A percentile compares a stretch with the other conserved stretches of the same genome.
Evolutionary conservation across 345 rosid genomes (phyloP).

Genomic region (Psidium guajava): DNA sequence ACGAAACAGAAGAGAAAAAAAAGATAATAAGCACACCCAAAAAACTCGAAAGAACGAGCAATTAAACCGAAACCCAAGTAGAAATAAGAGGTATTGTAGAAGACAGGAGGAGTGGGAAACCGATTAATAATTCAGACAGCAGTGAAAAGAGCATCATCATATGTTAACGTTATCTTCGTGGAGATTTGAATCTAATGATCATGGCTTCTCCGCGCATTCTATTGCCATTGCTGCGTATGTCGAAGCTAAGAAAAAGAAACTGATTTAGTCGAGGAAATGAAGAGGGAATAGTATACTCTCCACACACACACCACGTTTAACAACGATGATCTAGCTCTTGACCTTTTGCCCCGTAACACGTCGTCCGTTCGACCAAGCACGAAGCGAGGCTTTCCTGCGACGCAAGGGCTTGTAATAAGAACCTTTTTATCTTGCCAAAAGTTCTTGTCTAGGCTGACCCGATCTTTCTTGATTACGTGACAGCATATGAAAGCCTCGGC

Average conservation of each 20-base stretch:
- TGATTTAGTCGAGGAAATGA: not conserved
- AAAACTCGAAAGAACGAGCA: no score
- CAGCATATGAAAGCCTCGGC: not conserved
- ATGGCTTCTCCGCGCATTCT: not conserved
- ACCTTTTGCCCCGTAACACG: not conserved
- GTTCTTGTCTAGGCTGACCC: not conserved
- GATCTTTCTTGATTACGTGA: not conserved
- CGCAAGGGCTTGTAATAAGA: not conserved
- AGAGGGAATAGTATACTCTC: not conserved
- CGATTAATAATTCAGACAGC: no score
- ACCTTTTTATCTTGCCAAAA: not conserved
- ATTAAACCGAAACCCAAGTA: no score
- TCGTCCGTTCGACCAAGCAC: not conserved
- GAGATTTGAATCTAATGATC: not conserved
- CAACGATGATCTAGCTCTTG: not conserved
- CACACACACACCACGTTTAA: not conserved
- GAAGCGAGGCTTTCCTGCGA: not conserved
- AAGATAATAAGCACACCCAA: no score
- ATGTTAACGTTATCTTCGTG: no score
- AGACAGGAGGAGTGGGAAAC: no score
- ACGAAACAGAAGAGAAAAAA: no score
- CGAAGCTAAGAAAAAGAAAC: not conserved
- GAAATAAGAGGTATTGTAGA: no score
- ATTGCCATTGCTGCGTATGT: not conserved
- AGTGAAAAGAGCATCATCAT: no score